Conservation (phyloP, 441 rosid genomes). For the Bocquillonia castaneifolia region DNA sequence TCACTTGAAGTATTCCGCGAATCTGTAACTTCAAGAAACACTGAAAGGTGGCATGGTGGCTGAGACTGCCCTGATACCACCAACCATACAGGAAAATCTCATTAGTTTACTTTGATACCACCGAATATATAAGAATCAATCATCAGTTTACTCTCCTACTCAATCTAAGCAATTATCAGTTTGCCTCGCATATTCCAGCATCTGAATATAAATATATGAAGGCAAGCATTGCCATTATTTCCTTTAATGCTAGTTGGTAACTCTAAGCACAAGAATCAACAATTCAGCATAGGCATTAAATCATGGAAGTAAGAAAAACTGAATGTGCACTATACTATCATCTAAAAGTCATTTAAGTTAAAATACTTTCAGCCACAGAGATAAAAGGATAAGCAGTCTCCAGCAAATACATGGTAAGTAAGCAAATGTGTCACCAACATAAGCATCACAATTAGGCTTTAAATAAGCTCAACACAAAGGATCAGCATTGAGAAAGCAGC, state of each 20-base stretch:
- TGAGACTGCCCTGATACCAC: slow-evolving; percentile 99
- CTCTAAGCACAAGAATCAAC: slow-evolving; percentile 8
- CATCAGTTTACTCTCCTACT: slow-evolving; percentile 41
- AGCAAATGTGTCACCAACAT: slow-evolving; percentile 18
- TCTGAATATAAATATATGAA: slow-evolving; percentile 13
- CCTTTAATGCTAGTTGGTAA: slow-evolving; percentile 2
- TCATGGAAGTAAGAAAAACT: not conserved
- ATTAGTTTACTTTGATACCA: slow-evolving; percentile 73
- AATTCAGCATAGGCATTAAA: not conserved
- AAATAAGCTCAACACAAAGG: slow-evolving; percentile 11
- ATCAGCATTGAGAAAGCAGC: slow-evolving; percentile 13
- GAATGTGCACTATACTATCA: slow-evolving; percentile 11
- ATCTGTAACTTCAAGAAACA: slow-evolving; percentile 98
- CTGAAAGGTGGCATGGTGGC: slow-evolving; percentile 99
- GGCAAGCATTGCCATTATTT: slow-evolving; percentile 15
- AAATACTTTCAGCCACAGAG: slow-evolving; percentile 15
- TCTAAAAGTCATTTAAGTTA: slow-evolving; percentile 20
- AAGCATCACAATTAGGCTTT: slow-evolving; percentile 8
- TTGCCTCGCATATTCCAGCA: slow-evolving; percentile 13
- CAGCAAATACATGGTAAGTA: slow-evolving; percentile 12
- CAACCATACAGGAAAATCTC: slow-evolving; percentile 37
- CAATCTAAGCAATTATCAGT: slow-evolving; percentile 24
- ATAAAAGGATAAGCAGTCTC: slow-evolving; percentile 8
- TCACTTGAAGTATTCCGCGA: slow-evolving; percentile 81
- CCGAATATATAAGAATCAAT: slow-evolving; percentile 35